These are phyloP conservation scores for Begonia fuchsioides DNA, from an alignment of 306 rosid species.

Conservation along the genomic window DNA sequence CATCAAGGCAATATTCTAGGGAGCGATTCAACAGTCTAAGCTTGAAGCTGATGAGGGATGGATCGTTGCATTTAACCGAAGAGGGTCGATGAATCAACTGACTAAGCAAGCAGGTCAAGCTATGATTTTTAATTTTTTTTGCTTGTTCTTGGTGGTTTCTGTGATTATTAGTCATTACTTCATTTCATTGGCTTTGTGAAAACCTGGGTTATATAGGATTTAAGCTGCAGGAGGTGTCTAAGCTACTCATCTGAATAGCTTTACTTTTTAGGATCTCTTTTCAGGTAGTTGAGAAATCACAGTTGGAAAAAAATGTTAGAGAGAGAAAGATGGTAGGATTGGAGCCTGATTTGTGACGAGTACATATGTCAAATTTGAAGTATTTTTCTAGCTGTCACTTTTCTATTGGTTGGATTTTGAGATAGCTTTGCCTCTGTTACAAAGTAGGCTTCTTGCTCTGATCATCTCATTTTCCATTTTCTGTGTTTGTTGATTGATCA, in stretches of 20 bases:
- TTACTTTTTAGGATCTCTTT: no score
- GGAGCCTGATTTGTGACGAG: no score
- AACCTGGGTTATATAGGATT: neutral
- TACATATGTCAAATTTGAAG: no score
- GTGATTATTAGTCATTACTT: neutral
- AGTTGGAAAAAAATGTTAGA: no score
- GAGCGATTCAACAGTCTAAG: conserved; percentile 50
- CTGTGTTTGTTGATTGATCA: no score
- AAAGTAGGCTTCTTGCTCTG: no score
- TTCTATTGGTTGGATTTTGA: no score
- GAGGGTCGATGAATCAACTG: conserved; percentile 28
- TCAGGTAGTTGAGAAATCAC: no score
- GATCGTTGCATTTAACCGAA: conserved; percentile 26
- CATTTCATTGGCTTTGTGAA: conserved; percentile 2
- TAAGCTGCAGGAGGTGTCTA: neutral
- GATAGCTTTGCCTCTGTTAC: no score
- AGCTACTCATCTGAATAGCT: neutral
- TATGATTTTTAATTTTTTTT: neutral
- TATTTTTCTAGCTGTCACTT: no score
- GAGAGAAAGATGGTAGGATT: no score
- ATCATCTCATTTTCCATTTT: no score
- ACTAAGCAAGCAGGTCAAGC: neutral
- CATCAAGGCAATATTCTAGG: conserved; percentile 48
- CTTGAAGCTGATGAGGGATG: conserved; percentile 43
- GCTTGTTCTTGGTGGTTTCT: conserved; percentile 2